Percentiles rank a stretch among this genome's conserved stretches.
Conservation (phyloP, 345 rosid species). For the Bruguiera parviflora region DNA sequence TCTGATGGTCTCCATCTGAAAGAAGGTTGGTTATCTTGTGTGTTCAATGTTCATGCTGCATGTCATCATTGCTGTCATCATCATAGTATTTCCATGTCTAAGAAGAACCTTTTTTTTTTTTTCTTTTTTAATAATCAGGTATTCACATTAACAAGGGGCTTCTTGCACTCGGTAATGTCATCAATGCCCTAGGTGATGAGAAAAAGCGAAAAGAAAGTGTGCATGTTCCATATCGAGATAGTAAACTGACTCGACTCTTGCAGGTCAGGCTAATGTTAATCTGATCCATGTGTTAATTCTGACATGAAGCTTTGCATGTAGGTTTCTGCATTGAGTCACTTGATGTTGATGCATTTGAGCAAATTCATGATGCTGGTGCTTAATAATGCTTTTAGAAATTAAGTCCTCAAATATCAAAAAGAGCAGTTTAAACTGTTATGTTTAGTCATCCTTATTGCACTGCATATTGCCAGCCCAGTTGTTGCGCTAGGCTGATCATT, state of each 20-base stretch:
- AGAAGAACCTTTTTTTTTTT: background rate
- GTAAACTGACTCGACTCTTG: conserved; percentile 93
- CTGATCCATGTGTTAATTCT: background rate
- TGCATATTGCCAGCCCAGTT: too few relatives aligned
- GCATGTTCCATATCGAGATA: conserved; percentile 95
- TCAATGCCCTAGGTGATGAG: conserved; percentile 96
- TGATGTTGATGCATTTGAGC: conserved; percentile 9
- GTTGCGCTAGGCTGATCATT: too few relatives aligned
- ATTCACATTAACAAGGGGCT: conserved; percentile 96
- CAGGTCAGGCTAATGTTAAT: conserved; percentile 10
- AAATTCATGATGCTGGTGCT: background rate
- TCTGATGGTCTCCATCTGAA: conserved; percentile 89
- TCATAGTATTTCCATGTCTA: background rate
- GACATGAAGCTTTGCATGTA: too few relatives aligned
- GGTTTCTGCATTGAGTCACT: conserved; percentile 1
- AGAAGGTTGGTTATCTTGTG: conserved; percentile 52
- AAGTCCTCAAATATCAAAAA: too few relatives aligned
- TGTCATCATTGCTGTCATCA: background rate
- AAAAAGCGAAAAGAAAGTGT: conserved; percentile 90
- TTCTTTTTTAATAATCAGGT: conserved; percentile 41
- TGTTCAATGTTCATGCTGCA: background rate
- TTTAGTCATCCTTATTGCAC: too few relatives aligned
- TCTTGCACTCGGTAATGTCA: conserved; percentile 96
- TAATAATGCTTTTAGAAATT: background rate
- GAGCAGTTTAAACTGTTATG: too few relatives aligned